Evolutionary conservation across 2,329 filamentous ascomycete species (phyloP).

Genomic region (Ceratocystis diversiconidia): DNA sequence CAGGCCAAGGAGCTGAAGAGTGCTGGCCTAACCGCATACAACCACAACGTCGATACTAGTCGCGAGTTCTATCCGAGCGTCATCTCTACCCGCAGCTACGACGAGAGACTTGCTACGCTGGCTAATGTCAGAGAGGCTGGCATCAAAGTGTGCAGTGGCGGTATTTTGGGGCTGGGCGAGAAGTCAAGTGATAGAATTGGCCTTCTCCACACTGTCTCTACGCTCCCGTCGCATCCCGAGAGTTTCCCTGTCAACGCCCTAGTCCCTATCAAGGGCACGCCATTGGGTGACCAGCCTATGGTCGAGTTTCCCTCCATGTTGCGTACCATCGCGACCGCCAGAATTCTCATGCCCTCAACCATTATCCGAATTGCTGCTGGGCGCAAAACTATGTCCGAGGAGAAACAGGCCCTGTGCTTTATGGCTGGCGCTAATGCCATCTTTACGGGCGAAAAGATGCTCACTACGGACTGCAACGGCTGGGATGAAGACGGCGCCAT

Average conservation of each 20-base stretch:
- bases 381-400: slow-evolving; percentile 69
- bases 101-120: slow-evolving; percentile 71
- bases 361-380: slow-evolving; percentile 81
- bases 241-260: slow-evolving; percentile 85
- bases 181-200: slow-evolving; percentile 65
- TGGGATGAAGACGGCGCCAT: slow-evolving; percentile 80
- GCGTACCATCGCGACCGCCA: slow-evolving; percentile 69
- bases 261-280: slow-evolving; percentile 81
- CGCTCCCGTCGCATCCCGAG: slow-evolving; percentile 68
- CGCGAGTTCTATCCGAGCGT: slow-evolving; percentile 77
- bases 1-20: slow-evolving; percentile 73
- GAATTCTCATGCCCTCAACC: slow-evolving; percentile 68
- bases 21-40: slow-evolving; percentile 79
- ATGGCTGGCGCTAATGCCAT: slow-evolving; percentile 87
- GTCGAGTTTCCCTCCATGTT: slow-evolving; percentile 67
- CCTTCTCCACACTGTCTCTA: slow-evolving; percentile 68
- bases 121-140: slow-evolving; percentile 70
- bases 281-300: slow-evolving; percentile 58
- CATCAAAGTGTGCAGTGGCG: slow-evolving; percentile 80
- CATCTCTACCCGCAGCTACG: slow-evolving; percentile 75
- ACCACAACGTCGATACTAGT: slow-evolving; percentile 86
- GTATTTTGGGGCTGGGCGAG: slow-evolving; percentile 77
- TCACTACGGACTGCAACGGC: slow-evolving; percentile 80
- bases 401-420: slow-evolving; percentile 81
- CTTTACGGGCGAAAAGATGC: slow-evolving; percentile 90